These are phyloP conservation scores for Coriolopsis trogii DNA, from an alignment of 1,284 basidiomycete genomes.

Conservation along the genomic window DNA sequence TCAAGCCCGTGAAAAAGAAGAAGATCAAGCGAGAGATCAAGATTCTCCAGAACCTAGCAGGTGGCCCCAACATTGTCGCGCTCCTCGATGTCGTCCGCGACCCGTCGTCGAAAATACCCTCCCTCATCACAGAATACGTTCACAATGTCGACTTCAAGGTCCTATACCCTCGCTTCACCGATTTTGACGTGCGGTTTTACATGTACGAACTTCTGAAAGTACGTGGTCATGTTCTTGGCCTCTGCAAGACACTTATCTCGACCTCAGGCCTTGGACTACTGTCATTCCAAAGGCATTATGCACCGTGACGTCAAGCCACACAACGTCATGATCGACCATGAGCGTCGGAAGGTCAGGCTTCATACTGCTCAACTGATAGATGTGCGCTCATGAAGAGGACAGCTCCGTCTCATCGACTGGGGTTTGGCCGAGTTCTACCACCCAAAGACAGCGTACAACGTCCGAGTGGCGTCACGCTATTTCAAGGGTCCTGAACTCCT, in stretches of 20 bases:
- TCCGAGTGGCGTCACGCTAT: slow-evolving; percentile 95
- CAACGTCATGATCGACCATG: slow-evolving; percentile 99
- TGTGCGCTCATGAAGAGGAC: slow-evolving; percentile 12
- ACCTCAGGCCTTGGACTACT: slow-evolving; percentile 91
- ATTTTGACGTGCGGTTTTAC: slow-evolving; percentile 96
- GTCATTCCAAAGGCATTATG: slow-evolving; percentile 99
- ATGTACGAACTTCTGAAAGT: slow-evolving; percentile 97
- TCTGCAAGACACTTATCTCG: slow-evolving; percentile 2
- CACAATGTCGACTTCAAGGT: slow-evolving; percentile 99
- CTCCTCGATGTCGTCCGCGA: slow-evolving; percentile 96
- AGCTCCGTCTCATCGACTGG: slow-evolving; percentile 98
- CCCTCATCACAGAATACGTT: slow-evolving; percentile 97
- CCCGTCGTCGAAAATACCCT: slow-evolving; percentile 93
- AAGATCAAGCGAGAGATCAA: slow-evolving; percentile 99
- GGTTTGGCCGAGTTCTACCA: slow-evolving; percentile 99
- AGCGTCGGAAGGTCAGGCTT: slow-evolving; percentile 81
- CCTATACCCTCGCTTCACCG: slow-evolving; percentile 93
- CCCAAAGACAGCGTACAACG: slow-evolving; percentile 97
- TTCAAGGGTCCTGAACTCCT: slow-evolving; percentile 98
- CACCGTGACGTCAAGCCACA: slow-evolving; percentile 99
- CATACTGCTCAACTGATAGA: not conserved
- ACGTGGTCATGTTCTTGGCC: slow-evolving; percentile 11
- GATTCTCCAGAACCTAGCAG: slow-evolving; percentile 95
- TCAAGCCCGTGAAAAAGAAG: slow-evolving; percentile 99
- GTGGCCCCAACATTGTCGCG: slow-evolving; percentile 90